A percentile compares a stretch with the other conserved stretches of the same genome.
These are phyloP conservation scores for Heliosperma pusillum DNA, from an alignment of 148 eudicot species.

Conservation along the genomic window DNA sequence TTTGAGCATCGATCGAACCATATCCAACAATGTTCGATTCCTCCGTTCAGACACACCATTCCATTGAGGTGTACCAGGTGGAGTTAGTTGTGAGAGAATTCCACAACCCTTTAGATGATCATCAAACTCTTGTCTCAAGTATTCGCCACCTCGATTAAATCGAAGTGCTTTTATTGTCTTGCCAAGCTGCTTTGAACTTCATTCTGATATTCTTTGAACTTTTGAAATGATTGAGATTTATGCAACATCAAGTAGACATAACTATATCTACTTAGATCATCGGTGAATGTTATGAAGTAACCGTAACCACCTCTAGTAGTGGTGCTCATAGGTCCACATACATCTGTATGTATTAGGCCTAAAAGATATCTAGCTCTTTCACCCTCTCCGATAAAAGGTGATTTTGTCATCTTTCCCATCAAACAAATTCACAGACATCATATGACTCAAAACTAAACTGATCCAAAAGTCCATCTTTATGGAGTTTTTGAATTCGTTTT, in stretches of 20 bases:
- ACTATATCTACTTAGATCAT: too few relatives aligned
- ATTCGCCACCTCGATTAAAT: too few relatives aligned
- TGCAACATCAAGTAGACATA: too few relatives aligned
- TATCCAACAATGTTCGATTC: neutral
- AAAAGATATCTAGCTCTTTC: too few relatives aligned
- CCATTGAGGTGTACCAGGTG: neutral
- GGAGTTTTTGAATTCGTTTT: neutral
- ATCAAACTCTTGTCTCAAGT: too few relatives aligned
- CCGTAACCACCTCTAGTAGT: neutral
- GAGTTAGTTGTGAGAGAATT: neutral
- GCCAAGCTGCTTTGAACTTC: too few relatives aligned
- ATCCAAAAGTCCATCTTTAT: too few relatives aligned
- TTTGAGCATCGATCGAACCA: neutral
- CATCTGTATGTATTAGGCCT: too few relatives aligned
- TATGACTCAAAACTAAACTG: neutral
- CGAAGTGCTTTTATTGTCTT: too few relatives aligned
- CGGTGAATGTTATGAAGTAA: neutral
- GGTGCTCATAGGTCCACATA: neutral
- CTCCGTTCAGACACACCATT: neutral
- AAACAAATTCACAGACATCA: neutral
- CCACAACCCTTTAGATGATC: neutral
- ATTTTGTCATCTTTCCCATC: neutral
- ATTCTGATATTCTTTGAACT: too few relatives aligned
- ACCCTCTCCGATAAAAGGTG: too few relatives aligned
- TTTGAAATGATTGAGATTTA: too few relatives aligned